A percentile compares a stretch with the other conserved stretches of the same genome.
Evolutionary conservation across 352 stramenopile species (phyloP).

Genomic region (Pythium dissotocum): DNA sequence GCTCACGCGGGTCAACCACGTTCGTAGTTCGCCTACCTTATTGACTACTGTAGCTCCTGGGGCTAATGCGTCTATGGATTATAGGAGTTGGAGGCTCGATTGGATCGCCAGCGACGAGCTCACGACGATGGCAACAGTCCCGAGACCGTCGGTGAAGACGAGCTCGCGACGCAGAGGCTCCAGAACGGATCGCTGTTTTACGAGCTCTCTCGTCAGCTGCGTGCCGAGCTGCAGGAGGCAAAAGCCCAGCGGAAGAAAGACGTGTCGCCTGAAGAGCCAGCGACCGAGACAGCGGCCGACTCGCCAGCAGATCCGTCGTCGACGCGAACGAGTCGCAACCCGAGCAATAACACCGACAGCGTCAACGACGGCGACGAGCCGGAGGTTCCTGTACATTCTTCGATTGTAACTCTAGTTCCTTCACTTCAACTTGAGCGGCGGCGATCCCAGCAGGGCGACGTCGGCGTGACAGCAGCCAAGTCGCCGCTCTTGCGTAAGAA

Average conservation of each 20-base stretch:
- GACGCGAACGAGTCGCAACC: constrained; percentile 28
- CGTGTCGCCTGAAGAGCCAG: constrained; percentile 4
- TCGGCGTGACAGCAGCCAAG: not conserved
- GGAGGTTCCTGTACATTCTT: not conserved
- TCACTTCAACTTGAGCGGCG: constrained; percentile 24
- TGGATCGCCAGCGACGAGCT: constrained; percentile 15
- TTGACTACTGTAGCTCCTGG: too few relatives aligned
- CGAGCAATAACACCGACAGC: constrained; percentile 21
- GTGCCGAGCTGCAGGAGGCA: constrained; percentile 11
- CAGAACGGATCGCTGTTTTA: constrained; percentile 46
- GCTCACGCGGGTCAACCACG: constrained; percentile 35
- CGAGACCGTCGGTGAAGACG: constrained; percentile 1
- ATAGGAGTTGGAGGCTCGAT: constrained; percentile 37
- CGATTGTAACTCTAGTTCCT: not conserved
- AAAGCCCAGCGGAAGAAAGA: constrained; percentile 5
- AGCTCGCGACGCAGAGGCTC: constrained; percentile 22
- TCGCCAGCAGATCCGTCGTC: constrained; percentile 6
- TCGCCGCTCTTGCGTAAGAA: not conserved
- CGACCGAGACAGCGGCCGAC: not conserved
- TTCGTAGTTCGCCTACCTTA: not conserved
- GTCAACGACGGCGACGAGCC: constrained; percentile 4
- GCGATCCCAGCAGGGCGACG: constrained; percentile 12
- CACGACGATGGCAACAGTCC: not conserved
- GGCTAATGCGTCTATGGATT: not conserved
- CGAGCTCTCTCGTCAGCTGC: constrained; percentile 42